phyloP scores from a whole-genome alignment of 1,139 yeast species.

The Dujonia santamariae region DNA sequence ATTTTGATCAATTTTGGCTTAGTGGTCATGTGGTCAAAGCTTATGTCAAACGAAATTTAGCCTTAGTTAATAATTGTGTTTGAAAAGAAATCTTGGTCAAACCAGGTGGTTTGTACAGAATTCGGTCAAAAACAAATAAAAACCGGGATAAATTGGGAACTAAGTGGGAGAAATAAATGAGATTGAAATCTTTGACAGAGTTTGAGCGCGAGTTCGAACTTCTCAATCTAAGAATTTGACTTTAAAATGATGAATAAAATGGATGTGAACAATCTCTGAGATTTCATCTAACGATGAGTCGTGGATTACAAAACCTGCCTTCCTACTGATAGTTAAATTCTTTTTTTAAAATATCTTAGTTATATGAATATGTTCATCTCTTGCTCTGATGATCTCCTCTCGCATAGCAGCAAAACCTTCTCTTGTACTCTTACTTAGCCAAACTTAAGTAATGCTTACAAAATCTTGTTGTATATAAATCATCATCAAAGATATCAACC shows the following conservation, averaged over 20 bases:
- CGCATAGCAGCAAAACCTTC: too few species aligned
- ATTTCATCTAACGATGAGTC: constrained; percentile 35
- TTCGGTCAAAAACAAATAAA: constrained; percentile 4
- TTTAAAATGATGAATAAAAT: constrained; percentile 42
- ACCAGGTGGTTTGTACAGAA: constrained; percentile 9
- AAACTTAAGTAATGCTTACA: too few species aligned
- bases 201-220: constrained; percentile 28
- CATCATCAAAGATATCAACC: too few species aligned
- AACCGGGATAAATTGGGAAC: too few species aligned
- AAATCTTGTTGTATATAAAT: too few species aligned
- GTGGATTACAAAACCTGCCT: constrained; percentile 53
- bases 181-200: too few species aligned
- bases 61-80: too few species aligned
- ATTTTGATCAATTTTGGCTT: constrained; percentile 14
- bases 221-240: constrained; percentile 16
- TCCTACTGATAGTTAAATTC: constrained; percentile 42
- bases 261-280: constrained; percentile 60
- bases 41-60: too few species aligned
- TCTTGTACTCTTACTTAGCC: too few species aligned
- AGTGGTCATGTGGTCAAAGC: constrained; percentile 18
- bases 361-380: too few species aligned
- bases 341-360: too few species aligned
- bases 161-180: too few species aligned
- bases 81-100: constrained; percentile 18
- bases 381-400: constrained; percentile 1